Evolutionary conservation across 2,329 filamentous ascomycete genomes (phyloP).

Genomic region (Alternaria sp.): DNA sequence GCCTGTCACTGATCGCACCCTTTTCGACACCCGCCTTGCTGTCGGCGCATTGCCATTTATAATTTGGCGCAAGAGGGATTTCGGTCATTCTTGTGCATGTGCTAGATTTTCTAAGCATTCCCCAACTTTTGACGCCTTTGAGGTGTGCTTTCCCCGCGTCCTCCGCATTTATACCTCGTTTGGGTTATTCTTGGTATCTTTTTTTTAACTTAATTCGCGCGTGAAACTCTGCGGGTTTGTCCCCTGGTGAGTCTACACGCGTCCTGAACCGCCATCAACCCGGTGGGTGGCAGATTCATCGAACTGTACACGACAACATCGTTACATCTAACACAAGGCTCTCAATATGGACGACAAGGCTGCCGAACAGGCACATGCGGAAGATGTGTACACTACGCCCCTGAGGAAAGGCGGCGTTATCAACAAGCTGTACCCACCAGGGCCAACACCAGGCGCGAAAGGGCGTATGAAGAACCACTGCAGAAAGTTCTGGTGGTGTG

Average conservation of each 20-base stretch:
- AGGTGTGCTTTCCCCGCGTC: slow-evolving; percentile 43
- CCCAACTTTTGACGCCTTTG: slow-evolving; percentile 20
- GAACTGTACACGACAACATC: background rate
- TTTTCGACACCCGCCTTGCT: slow-evolving; percentile 28
- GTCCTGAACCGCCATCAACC: slow-evolving; percentile 1
- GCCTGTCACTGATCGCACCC: slow-evolving; percentile 40
- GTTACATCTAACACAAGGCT: slow-evolving; percentile 11
- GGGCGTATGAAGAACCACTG: slow-evolving; percentile 50
- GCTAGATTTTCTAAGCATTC: slow-evolving; percentile 31
- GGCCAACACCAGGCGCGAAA: slow-evolving; percentile 42
- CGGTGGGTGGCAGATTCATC: background rate
- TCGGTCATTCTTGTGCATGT: slow-evolving; percentile 36
- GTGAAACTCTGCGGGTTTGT: background rate
- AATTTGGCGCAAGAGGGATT: slow-evolving; percentile 28
- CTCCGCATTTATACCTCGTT: slow-evolving; percentile 23
- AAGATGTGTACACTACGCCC: slow-evolving; percentile 31
- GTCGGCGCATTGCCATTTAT: slow-evolving; percentile 30
- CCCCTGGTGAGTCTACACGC: background rate
- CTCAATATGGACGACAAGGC: slow-evolving; percentile 40
- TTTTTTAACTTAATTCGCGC: slow-evolving; percentile 13
- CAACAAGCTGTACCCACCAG: slow-evolving; percentile 48
- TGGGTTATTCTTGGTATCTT: slow-evolving; percentile 15
- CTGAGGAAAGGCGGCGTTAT: slow-evolving; percentile 43
- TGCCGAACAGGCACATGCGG: slow-evolving; percentile 15
- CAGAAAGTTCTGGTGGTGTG: slow-evolving; percentile 53